phyloP scores from a whole-genome alignment of 2,329 filamentous ascomycete genomes.

The Colletotrichum salicis region DNA sequence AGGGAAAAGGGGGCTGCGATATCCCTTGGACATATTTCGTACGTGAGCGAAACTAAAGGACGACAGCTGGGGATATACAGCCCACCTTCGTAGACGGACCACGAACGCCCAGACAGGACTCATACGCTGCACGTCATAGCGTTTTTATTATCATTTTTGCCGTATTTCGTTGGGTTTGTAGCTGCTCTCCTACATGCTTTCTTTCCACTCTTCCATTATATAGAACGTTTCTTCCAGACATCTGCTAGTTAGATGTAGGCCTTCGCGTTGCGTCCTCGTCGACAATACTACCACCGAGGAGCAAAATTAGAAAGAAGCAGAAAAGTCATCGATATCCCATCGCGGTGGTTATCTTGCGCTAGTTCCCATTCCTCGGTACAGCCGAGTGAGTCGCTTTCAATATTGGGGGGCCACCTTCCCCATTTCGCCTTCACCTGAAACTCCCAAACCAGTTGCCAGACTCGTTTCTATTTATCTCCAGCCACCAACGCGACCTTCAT shows the following conservation, averaged over 20 bases:
- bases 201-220: neutral
- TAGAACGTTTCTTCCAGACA: neutral
- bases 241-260: neutral
- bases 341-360: neutral
- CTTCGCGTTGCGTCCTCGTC: neutral
- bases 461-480: constrained; percentile 75
- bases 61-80: neutral
- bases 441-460: neutral
- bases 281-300: neutral
- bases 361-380: neutral
- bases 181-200: neutral
- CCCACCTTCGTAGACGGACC: neutral
- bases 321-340: neutral
- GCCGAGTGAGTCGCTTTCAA: too few species aligned
- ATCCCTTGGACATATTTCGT: neutral
- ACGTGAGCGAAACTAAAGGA: neutral
- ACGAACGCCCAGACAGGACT: neutral
- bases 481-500: constrained; percentile 92
- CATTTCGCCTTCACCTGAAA: too few species aligned
- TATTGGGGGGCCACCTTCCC: too few species aligned
- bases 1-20: neutral
- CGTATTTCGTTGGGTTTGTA: neutral
- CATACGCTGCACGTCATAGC: neutral
- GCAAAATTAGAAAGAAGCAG: neutral
- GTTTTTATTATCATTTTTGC: neutral